Evolutionary conservation across 768 basidiomycete species (phyloP), one percentile per base, ranked within the genome.

Genomic region (Kwoniella sp.): DNA sequence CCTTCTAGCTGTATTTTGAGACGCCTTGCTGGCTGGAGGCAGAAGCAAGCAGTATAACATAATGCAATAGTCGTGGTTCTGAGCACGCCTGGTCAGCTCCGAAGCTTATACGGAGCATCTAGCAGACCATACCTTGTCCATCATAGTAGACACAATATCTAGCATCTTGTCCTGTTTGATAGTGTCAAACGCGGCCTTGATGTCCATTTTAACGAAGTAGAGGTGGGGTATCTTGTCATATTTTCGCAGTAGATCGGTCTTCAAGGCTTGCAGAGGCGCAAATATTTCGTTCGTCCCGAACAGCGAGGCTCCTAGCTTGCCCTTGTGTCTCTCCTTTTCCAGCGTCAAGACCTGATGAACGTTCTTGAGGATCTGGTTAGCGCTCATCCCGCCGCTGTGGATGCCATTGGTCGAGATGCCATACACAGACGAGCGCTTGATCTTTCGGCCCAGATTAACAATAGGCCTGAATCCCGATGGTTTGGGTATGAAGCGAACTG

Each of bases 141-240:
- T 77, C 3, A 96, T 66, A 2, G 82, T 76, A 9, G 80, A 79
- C 23, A 98, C 73, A 31, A 99, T 88, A 32, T 81, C 78, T 27
- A 98, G 74, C 37, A 99, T 75, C 63, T 85, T 91, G 7, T 81
- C 79, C 72, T 98, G 95, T 28, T 89, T 84, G 52, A 98, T 98
- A 0, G 87, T 89, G 74, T 99, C 95, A 77, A 96, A 99, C 62
- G 91, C 95, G 6, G 93, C 85, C 56, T 86, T 86, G 15, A 98
- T 90, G 68, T 99, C 95, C 22, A 95, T 82, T 73, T 99, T 99
- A 44, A 91, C 92, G 63, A 99, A 93, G 73, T 91, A 98, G 5
- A 98, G 74, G 57, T 83, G 83, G 0, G 92, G 89, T 88, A 88
- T 48, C 31, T 62, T 73, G 10, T 81, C 81, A 76, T 76, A 46